phyloP scores from a whole-genome alignment of 345 rosid species.

The Physaria fendleri region DNA sequence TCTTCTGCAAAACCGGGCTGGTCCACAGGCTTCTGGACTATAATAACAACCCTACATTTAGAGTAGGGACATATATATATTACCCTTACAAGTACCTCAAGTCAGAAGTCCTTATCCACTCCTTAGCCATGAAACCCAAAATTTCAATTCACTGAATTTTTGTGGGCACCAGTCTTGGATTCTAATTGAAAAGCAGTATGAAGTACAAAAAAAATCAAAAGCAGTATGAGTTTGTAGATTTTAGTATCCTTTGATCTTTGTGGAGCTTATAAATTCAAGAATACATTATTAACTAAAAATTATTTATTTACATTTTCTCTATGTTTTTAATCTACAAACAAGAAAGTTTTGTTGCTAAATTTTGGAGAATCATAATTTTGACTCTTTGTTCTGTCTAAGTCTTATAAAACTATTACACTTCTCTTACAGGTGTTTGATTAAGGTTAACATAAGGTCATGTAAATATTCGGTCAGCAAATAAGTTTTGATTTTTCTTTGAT shows the following conservation, averaged over 20 bases:
- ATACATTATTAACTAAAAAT: not conserved
- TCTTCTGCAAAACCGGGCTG: not conserved
- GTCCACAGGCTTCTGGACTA: not conserved
- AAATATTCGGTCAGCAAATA: slow-evolving; percentile 13
- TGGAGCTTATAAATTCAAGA: not conserved
- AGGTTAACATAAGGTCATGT: slow-evolving; percentile 15
- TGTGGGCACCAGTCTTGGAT: not conserved
- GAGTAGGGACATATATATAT: not conserved
- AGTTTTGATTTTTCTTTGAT: not conserved
- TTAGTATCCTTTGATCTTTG: not conserved
- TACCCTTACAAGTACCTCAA: not conserved
- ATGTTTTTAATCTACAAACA: not conserved
- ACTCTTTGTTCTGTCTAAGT: not conserved
- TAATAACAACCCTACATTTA: not conserved
- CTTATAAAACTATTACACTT: slow-evolving; percentile 6
- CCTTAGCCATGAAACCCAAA: not conserved
- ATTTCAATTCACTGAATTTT: not conserved
- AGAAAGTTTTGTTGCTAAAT: not conserved
- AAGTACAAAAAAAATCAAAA: too few relatives aligned
- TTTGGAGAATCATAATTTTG: not conserved
- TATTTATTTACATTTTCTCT: not conserved
- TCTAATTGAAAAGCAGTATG: too few relatives aligned
- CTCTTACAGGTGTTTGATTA: not conserved
- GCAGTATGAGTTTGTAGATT: too few relatives aligned
- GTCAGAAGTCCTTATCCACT: not conserved